These are phyloP conservation scores for Capronia americana DNA, from an alignment of 2,329 filamentous ascomycete species.

Conservation along the genomic window DNA sequence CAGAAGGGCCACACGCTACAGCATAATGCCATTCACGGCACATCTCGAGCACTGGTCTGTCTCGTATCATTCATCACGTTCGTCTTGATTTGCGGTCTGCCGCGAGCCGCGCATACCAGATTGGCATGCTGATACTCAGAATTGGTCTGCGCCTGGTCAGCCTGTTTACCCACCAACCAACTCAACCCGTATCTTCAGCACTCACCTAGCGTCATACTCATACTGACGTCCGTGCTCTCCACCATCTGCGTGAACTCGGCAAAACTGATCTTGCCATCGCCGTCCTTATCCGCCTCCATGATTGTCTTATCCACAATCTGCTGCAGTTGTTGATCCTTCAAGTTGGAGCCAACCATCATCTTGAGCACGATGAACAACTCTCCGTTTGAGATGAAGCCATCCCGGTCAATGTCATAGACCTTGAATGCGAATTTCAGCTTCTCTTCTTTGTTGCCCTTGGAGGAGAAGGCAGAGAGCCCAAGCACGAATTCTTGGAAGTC, in stretches of 20 bases:
- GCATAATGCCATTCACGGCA: neutral
- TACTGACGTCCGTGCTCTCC: conserved; percentile 80
- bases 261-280: conserved; percentile 97
- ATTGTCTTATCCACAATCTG: conserved; percentile 99
- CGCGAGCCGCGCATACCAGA: neutral
- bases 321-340: conserved; percentile 98
- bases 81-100: neutral
- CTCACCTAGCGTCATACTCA: conserved; percentile 72
- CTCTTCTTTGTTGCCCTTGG: conserved; percentile 98
- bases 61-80: neutral
- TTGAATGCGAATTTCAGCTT: conserved; percentile 98
- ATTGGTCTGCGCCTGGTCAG: conserved; percentile 5
- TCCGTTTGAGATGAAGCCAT: conserved; percentile 98
- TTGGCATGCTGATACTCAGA: conserved; percentile 1
- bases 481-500: conserved; percentile 99
- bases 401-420: conserved; percentile 98
- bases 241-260: conserved; percentile 99
- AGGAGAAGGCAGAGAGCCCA: conserved; percentile 91
- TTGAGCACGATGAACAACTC: conserved; percentile 99
- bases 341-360: conserved; percentile 99
- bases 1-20: neutral
- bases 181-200: conserved; percentile 1
- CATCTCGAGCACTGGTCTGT: neutral
- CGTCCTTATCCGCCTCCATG: conserved; percentile 97
- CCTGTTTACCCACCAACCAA: neutral